Evolutionary conservation across 306 rosid genomes (phyloP).

Genomic region (Trifolium dubium): DNA sequence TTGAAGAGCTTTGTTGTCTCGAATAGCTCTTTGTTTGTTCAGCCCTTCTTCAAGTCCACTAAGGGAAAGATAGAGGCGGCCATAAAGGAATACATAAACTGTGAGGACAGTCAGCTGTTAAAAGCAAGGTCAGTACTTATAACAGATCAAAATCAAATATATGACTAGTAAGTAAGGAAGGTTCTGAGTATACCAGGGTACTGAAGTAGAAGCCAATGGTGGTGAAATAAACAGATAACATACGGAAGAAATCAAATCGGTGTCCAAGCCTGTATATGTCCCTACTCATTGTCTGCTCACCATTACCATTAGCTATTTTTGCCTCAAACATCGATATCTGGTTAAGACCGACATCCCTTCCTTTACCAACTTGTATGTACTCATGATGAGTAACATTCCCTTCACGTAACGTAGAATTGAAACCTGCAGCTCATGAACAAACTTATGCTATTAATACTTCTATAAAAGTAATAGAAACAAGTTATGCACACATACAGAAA

Average conservation of each 20-base stretch:
- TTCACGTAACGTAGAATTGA: slow-evolving; percentile 89
- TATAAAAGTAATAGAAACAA: slow-evolving; percentile 21
- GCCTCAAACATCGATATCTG: slow-evolving; percentile 99
- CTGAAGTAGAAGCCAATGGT: slow-evolving; percentile 96
- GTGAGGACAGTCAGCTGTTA: slow-evolving; percentile 87
- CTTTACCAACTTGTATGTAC: slow-evolving; percentile 97
- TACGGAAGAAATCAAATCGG: slow-evolving; percentile 93
- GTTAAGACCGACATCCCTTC: slow-evolving; percentile 96
- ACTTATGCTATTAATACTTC: slow-evolving; percentile 9
- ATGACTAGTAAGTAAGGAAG: slow-evolving; percentile 12
- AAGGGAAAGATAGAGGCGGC: slow-evolving; percentile 91
- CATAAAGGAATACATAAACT: slow-evolving; percentile 85
- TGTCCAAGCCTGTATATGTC: slow-evolving; percentile 96
- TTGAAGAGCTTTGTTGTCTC: slow-evolving; percentile 87
- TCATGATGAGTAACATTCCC: slow-evolving; percentile 96
- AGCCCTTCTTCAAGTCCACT: slow-evolving; percentile 83
- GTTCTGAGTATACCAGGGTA: slow-evolving; percentile 70
- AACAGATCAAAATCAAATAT: slow-evolving; percentile 34
- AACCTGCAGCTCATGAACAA: slow-evolving; percentile 63
- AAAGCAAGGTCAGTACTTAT: slow-evolving; percentile 42
- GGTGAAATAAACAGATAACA: slow-evolving; percentile 86
- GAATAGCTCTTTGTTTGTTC: slow-evolving; percentile 57
- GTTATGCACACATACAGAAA: slow-evolving; percentile 17
- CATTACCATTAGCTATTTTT: slow-evolving; percentile 92
- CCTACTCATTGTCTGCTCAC: slow-evolving; percentile 95